These are phyloP conservation scores for Penicillium sp. DNA, from an alignment of 2,329 filamentous ascomycete species.

Conservation along the genomic window DNA sequence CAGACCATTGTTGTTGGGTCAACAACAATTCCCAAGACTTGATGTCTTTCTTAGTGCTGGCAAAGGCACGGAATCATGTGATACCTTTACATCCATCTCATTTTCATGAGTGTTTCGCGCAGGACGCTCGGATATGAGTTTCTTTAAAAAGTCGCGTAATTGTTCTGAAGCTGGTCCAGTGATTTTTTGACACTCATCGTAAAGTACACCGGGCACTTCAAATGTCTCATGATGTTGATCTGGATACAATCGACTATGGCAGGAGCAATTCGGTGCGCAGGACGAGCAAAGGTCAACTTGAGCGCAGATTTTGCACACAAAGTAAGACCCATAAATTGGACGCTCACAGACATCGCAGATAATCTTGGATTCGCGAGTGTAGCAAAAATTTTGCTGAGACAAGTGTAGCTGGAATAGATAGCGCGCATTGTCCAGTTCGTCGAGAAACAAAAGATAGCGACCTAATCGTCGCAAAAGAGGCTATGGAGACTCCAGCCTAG, in stretches of 20 bases:
- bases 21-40: too few species aligned
- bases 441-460: slow-evolving; percentile 3
- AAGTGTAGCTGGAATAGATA: slow-evolving; percentile 1
- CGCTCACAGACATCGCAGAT: not conserved
- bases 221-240: not conserved
- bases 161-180: not conserved
- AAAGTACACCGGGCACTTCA: not conserved
- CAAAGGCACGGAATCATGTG: not conserved
- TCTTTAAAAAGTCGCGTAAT: not conserved
- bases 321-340: not conserved
- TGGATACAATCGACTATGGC: not conserved
- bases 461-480: not conserved
- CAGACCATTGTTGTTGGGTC: not conserved
- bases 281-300: not conserved
- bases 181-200: not conserved
- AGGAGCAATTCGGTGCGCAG: not conserved
- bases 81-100: not conserved
- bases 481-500: not conserved
- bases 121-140: not conserved
- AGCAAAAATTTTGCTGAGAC: not conserved
- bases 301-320: slow-evolving; percentile 2
- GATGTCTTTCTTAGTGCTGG: not conserved
- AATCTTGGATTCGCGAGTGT: not conserved
- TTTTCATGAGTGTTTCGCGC: not conserved
- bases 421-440: not conserved